Base-by-base conservation (phyloP, 1,284 basidiomycete species). In the Apiotrichum siamense region DNA sequence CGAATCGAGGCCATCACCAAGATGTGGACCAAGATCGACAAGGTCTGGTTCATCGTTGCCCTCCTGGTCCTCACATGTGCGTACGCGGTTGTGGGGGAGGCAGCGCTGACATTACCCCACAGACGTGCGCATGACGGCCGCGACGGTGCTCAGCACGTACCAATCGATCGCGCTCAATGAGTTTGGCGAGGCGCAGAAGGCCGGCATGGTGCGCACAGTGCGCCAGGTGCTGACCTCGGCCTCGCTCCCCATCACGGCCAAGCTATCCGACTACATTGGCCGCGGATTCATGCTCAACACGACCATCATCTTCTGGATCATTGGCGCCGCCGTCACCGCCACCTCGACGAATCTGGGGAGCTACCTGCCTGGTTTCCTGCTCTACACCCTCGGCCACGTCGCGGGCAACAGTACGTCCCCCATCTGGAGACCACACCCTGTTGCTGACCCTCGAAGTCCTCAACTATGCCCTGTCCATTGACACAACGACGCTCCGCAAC, bases 401-500 rank as follows among this genome's bases (percentile, higher is more conserved):
- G 42, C 58, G 6, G 49, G 58, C 37, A 50, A 58, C 40, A 53
- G 51, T 52, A 24, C 44, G 46, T 29, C n/a, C n/a, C n/a, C n/a
- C n/a, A 29, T 12, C 18, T 21, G 27, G n/a, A n/a, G n/a, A n/a
- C n/a, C n/a, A n/a, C n/a, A n/a, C n/a, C n/a, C n/a, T n/a, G n/a
- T n/a, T n/a, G n/a, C n/a, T n/a, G n/a, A 26, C 15, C 7, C 4
- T 23, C 17, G 12, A 24, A 13, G 64, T 68, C 45, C 51, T 64
- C 47, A 62, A 75, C 38, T 75, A 76, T 49, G 66, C 77, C 32
- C 56, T 77, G 36, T 69, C 76, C 41, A 75, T 69, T 45, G 76
- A 77, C 60, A 60, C 67, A 9, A 72, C 75, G 0, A 66, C 67
- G 4, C 65, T 77, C 7, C 68, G 72, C 44, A 70, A 69, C 47